These are phyloP conservation scores for Trichoderma sp. DNA, from an alignment of 2,329 filamentous ascomycete genomes.

Conservation along the genomic window DNA sequence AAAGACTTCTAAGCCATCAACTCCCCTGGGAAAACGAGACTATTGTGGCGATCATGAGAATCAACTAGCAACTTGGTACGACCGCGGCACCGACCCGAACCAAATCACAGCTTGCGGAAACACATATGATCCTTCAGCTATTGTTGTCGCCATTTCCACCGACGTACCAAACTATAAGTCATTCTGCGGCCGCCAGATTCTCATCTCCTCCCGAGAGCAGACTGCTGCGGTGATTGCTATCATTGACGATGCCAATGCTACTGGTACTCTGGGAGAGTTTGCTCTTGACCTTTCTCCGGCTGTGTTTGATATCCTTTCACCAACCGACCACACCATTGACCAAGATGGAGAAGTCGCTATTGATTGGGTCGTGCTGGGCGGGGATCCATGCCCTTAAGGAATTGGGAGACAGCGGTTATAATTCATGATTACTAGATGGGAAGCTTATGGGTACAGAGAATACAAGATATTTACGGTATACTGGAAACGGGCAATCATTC, in stretches of 20 bases:
- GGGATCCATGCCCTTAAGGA: neutral
- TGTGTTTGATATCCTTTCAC: slow-evolving; percentile 1
- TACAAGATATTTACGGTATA: neutral
- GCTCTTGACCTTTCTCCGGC: slow-evolving; percentile 2
- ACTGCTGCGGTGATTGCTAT: neutral
- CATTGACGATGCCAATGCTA: neutral
- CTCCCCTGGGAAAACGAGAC: neutral
- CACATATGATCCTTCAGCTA: neutral
- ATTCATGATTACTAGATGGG: neutral
- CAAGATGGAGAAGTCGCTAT: neutral
- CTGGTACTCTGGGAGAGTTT: neutral
- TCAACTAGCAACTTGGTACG: neutral
- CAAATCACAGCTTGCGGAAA: slow-evolving; percentile 1
- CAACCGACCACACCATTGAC: neutral
- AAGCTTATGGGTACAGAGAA: neutral
- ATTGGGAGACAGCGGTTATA: too few relatives aligned
- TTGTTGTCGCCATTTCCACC: slow-evolving; percentile 1
- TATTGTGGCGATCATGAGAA: neutral
- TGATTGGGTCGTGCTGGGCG: neutral
- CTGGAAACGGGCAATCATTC: neutral
- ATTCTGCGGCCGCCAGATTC: neutral
- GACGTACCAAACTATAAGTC: neutral
- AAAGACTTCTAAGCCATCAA: neutral
- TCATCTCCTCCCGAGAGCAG: neutral
- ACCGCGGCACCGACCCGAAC: neutral